Evolutionary conservation across 345 rosid genomes (phyloP), one percentile per base, ranked within the genome.

Genomic region (Pseudoturritis turrita): DNA sequence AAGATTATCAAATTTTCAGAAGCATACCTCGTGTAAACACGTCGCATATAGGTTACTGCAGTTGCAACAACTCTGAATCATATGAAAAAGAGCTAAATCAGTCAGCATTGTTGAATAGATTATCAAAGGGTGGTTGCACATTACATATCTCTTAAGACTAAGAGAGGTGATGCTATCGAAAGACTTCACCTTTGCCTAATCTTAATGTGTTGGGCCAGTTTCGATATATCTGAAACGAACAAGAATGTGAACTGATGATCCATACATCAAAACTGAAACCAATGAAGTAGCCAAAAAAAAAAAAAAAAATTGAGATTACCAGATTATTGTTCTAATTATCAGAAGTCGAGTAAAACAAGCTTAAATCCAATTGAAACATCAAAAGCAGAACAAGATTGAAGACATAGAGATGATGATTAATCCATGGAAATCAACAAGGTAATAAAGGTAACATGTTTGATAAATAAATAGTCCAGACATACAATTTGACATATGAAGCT

Each of bases 21-120:
- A 64, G 40, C 33, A 65, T 80, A 95, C 99, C 96, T 89, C 61
- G 85, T 87, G 77, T 89, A 95, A 68, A 89, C 92, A 33, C 97
- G 96, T 76, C 99, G 88, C 99, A 95, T 95, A 67, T 89, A 95
- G 13, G 97, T 79, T 65, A 91, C 70, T 17, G 99, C 96, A 59
- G 99, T 91, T 41, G 97, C 96, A 14, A 95, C 86, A 54, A 91
- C 96, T 88, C 99, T 95, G 91, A 80, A 87, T 72, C 51, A 60
- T 53, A 41, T 39, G 14, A 22, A 18, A 2, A 11, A 31, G 2
- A 22, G 28, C 10, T 7, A 22, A 45, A 76, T 53, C 56, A 41
- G 36, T 59, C 55, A 58, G 73, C 78, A 67, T 52, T 68, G 57
- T 51, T 5, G 22, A 50, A 25, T n/a, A 23, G 50, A 19, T 33